Base-by-base conservation (phyloP, 805 yeast species). In the Ogataea philodendri region DNA sequence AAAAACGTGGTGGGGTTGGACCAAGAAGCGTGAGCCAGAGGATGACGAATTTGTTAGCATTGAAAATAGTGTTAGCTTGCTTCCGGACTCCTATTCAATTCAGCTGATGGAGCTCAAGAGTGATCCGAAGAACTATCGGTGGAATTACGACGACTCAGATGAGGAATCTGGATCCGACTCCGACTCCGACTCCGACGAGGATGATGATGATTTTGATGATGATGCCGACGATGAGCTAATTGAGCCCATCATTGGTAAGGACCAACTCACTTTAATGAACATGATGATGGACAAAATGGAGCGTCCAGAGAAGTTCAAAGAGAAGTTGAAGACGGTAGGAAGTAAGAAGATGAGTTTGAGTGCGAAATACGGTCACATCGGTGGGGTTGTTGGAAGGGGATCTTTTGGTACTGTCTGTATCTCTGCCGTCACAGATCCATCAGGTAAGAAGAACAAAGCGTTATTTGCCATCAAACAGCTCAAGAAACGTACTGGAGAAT, bases 391-490 rank as follows among this genome's bases (percentile, higher is more conserved):
- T 27, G 75, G 75, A 24, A 65, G 59, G 29, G 75, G 74, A 2
- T 62, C 73, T 2, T 70, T 67, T 42, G 75, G 75, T n/a, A 60
- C 69, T 2, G 71, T 70, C 36, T 66, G 67, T 32, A 59, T 70
- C 27, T 53, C 72, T 5, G 53, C 58, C 2, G 73, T 72, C 48
- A 50, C 57, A 5, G 70, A 69, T 37, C 63, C 70, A 3, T 45
- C 48, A 14, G 63, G 66, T 36, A 57, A 62, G 27, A 59, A 63
- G 34, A 45, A 65, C 17, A 73, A 70, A 39, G 57, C 59, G 25
- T 58, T 80, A 8, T 84, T 72, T 61, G 94, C 94, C 0, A 85
- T 84, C 39, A 84, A 84, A 57, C 90, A 84, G 62, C 72, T 84
- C 55, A 72, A 82, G 44, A 72, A 76, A 40, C 69, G 80, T 35